Evolutionary conservation across 2,329 filamentous ascomycete species (phyloP).

Genomic region (Ascochyta koolunga): DNA sequence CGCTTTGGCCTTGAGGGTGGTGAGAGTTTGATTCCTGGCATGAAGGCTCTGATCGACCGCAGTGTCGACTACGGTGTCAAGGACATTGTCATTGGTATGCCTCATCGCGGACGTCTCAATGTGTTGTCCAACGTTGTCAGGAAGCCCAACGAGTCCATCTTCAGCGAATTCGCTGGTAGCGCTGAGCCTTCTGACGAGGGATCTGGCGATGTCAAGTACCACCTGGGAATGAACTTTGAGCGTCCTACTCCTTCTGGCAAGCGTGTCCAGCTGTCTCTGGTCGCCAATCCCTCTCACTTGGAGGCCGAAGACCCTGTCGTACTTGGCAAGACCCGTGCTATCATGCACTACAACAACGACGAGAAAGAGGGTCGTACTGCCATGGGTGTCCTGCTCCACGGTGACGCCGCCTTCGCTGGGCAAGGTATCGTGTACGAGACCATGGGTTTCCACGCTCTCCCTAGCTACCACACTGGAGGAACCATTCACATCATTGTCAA

Average conservation of each 20-base stretch:
- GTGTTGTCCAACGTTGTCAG: constrained; percentile 97
- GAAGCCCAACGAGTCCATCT: constrained; percentile 99
- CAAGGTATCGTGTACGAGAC: constrained; percentile 99
- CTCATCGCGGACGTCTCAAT: constrained; percentile 96
- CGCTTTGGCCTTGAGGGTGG: constrained; percentile 98
- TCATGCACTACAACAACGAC: constrained; percentile 98
- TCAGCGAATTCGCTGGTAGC: constrained; percentile 94
- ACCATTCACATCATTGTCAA: constrained; percentile 98
- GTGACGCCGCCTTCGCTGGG: constrained; percentile 94
- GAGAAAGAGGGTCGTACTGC: constrained; percentile 86
- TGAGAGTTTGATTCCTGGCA: constrained; percentile 94
- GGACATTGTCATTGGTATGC: constrained; percentile 99
- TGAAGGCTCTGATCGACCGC: constrained; percentile 98
- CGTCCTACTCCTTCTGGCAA: constrained; percentile 97
- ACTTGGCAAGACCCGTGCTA: constrained; percentile 94
- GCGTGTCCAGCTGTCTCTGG: constrained; percentile 97
- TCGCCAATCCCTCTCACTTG: constrained; percentile 97
- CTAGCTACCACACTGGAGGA: constrained; percentile 94
- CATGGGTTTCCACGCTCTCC: constrained; percentile 94
- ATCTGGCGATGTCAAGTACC: constrained; percentile 98
- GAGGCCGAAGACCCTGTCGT: constrained; percentile 98
- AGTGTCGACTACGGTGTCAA: constrained; percentile 98
- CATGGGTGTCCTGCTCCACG: constrained; percentile 95
- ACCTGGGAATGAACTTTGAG: constrained; percentile 99
- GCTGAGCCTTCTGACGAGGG: constrained; percentile 90